Conservation (phyloP, 2,329 filamentous ascomycete genomes). For the Aureobasidium namibiae region DNA sequence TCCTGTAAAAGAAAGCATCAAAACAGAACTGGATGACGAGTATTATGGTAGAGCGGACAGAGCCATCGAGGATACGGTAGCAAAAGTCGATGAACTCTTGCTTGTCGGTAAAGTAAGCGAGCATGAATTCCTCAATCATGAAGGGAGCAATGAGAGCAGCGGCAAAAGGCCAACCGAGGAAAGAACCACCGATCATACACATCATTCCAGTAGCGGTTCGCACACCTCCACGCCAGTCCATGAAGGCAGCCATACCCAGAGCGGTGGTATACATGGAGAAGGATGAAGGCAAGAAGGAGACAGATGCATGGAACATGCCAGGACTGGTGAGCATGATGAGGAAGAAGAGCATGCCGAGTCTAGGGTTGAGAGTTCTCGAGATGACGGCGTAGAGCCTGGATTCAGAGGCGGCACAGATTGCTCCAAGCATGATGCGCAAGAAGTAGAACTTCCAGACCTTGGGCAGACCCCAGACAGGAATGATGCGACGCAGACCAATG, state of each 20-base stretch:
- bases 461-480: conserved; percentile 26
- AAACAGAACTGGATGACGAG: conserved; percentile 61
- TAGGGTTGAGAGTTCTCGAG: conserved; percentile 66
- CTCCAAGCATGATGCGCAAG: conserved; percentile 65
- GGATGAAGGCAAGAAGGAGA: conserved; percentile 81
- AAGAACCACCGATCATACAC: conserved; percentile 79
- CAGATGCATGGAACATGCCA: conserved; percentile 87
- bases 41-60: conserved; percentile 57
- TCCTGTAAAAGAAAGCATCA: conserved; percentile 80
- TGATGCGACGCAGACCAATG: conserved; percentile 57
- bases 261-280: conserved; percentile 95
- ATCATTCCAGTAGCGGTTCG: conserved; percentile 77
- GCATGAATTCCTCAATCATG: conserved; percentile 64
- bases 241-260: conserved; percentile 78
- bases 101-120: conserved; percentile 36
- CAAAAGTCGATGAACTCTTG: conserved; percentile 41
- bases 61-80: conserved; percentile 56
- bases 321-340: conserved; percentile 69
- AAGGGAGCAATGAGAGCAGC: conserved; percentile 75
- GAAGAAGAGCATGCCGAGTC: conserved; percentile 79
- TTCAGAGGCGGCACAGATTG: conserved; percentile 72
- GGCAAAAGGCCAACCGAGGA: conserved; percentile 92
- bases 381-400: conserved; percentile 73
- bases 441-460: conserved; percentile 72
- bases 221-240: conserved; percentile 76